phyloP scores from a whole-genome alignment of 1,284 basidiomycete species.

The Trichosporon inkin region DNA sequence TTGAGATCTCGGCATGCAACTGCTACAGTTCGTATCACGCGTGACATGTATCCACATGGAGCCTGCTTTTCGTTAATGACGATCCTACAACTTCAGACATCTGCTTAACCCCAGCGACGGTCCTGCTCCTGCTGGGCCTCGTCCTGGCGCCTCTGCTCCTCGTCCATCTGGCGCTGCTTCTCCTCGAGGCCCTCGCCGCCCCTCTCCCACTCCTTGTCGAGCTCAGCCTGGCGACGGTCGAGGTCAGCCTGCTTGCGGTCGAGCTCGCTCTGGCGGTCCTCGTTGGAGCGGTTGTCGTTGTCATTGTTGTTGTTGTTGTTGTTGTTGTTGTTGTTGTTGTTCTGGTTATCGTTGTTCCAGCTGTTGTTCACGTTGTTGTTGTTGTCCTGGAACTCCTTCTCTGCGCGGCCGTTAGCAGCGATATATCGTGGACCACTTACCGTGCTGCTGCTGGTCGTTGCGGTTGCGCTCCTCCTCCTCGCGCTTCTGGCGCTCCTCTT shows the following conservation, averaged over 20 bases:
- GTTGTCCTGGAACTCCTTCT: conserved; percentile 2
- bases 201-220: conserved; percentile 7
- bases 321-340: conserved; percentile 4
- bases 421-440: too few species aligned
- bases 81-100: not conserved
- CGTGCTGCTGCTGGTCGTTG: conserved; percentile 1
- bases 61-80: not conserved
- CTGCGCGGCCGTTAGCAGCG: too few species aligned
- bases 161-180: conserved; percentile 8
- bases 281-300: conserved; percentile 6
- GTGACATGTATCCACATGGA: not conserved
- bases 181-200: conserved; percentile 5
- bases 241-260: conserved; percentile 2
- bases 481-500: not conserved
- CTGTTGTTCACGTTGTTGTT: not conserved
- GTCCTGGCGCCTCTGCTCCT: conserved; percentile 4
- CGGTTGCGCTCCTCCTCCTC: conserved; percentile 4
- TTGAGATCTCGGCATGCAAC: too few species aligned
- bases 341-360: not conserved
- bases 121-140: conserved; percentile 4
- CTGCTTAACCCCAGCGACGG: conserved; percentile 4
- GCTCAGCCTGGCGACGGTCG: conserved; percentile 3
- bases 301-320: not conserved
- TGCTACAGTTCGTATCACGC: not conserved
- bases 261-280: conserved; percentile 2